Conservation (phyloP, 148 eudicot species). For the Vaccinium darrowii region DNA sequence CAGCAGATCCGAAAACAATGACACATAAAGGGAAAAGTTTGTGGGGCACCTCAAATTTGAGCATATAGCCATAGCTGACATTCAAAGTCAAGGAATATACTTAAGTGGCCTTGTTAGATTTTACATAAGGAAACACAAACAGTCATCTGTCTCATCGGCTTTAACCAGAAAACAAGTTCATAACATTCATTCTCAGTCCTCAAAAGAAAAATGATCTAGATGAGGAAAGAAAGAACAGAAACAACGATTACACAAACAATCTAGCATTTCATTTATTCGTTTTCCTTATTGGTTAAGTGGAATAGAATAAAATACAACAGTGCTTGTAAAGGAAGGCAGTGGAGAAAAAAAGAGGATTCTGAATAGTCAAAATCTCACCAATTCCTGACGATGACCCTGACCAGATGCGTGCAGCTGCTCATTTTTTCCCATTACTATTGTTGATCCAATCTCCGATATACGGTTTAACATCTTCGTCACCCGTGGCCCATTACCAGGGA, state of each 20-base stretch:
- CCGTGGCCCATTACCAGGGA: constrained; percentile 91
- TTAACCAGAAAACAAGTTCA: background rate
- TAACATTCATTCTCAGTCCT: background rate
- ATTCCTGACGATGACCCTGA: constrained; percentile 82
- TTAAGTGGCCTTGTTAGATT: background rate
- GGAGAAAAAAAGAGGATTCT: constrained; percentile 7
- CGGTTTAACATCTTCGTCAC: constrained; percentile 97
- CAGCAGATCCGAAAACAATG: background rate
- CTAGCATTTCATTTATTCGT: background rate
- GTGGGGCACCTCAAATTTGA: background rate
- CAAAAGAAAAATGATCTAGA: background rate
- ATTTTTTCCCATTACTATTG: constrained; percentile 82
- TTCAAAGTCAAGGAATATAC: background rate
- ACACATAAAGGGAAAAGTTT: background rate
- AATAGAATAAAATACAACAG: background rate
- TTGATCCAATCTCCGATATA: constrained; percentile 89
- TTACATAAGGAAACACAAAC: background rate
- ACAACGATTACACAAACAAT: background rate
- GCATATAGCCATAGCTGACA: background rate
- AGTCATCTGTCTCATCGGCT: background rate
- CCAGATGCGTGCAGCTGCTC: constrained; percentile 95
- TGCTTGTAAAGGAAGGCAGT: constrained; percentile 1
- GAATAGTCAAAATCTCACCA: constrained; percentile 44
- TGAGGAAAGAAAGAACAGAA: background rate
- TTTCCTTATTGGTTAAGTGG: background rate